phyloP scores from a whole-genome alignment of 75 land plant species.

The Selaginella tamariscina region DNA sequence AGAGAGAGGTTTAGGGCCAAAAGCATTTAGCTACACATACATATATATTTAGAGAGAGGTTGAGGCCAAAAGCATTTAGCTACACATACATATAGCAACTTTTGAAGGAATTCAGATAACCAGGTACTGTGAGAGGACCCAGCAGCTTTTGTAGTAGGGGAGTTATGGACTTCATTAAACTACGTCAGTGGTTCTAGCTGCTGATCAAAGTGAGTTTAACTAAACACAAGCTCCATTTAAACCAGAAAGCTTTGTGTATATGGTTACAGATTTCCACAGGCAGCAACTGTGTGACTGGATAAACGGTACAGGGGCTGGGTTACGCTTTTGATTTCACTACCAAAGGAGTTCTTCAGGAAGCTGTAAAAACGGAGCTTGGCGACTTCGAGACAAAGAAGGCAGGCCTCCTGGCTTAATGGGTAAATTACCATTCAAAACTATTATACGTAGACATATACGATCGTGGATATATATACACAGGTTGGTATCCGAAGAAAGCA shows the following conservation, averaged over 20 bases:
- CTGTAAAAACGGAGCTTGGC: constrained; percentile 52
- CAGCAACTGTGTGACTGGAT: constrained; percentile 81
- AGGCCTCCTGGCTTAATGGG: constrained; percentile 67
- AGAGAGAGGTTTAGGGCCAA: background rate
- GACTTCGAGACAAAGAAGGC: constrained; percentile 42
- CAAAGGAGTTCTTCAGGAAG: constrained; percentile 86
- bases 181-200: background rate
- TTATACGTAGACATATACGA: no score
- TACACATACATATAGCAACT: background rate
- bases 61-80: no score
- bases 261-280: constrained; percentile 62
- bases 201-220: background rate
- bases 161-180: background rate
- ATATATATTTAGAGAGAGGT: background rate
- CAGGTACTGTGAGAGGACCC: constrained; percentile 21
- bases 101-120: constrained; percentile 3
- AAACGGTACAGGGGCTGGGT: constrained; percentile 49
- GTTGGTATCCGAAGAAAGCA: constrained; percentile 69
- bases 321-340: constrained; percentile 91
- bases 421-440: background rate
- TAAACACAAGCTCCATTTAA: background rate
- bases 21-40: background rate
- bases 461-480: no score
- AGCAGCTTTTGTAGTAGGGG: constrained; percentile 43
- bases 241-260: background rate